These are phyloP conservation scores for Alternaria angustiovoidea DNA, from an alignment of 2,329 filamentous ascomycete species.

Conservation along the genomic window DNA sequence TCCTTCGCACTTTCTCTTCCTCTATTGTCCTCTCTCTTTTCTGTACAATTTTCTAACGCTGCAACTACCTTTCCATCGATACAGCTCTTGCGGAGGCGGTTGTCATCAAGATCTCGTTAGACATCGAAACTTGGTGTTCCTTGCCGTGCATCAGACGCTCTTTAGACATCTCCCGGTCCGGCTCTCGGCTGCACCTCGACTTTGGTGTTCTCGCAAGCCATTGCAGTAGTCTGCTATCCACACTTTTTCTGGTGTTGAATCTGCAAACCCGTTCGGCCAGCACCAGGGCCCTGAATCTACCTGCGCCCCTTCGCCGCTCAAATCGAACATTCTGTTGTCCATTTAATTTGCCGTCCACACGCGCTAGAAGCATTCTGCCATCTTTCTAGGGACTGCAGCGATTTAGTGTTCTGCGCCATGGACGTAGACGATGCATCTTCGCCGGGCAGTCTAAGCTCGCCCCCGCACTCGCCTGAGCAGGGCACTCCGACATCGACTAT, in stretches of 20 bases:
- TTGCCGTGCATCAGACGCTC: conserved; percentile 35
- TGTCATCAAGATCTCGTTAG: conserved; percentile 40
- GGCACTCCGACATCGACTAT: conserved; percentile 45
- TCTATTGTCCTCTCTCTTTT: conserved; percentile 31
- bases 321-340: not conserved
- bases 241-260: conserved; percentile 47
- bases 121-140: conserved; percentile 39
- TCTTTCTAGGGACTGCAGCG: not conserved
- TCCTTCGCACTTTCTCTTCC: conserved; percentile 32
- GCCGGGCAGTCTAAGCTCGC: conserved; percentile 48
- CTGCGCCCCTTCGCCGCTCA: conserved; percentile 2
- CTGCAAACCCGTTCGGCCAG: conserved; percentile 28
- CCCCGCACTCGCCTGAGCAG: conserved; percentile 50
- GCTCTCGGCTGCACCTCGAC: conserved; percentile 34
- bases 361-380: not conserved
- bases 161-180: conserved; percentile 25
- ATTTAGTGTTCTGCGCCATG: conserved; percentile 38
- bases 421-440: conserved; percentile 46
- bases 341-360: conserved; percentile 1
- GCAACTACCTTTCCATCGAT: conserved; percentile 37
- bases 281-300: conserved; percentile 10
- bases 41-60: conserved; percentile 25
- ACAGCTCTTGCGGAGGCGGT: conserved; percentile 25
- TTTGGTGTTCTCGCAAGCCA: conserved; percentile 46
- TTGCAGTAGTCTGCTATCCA: conserved; percentile 36